Evolutionary conservation across 768 basidiomycete genomes (phyloP).

Genomic region (Podaxis sp.): DNA sequence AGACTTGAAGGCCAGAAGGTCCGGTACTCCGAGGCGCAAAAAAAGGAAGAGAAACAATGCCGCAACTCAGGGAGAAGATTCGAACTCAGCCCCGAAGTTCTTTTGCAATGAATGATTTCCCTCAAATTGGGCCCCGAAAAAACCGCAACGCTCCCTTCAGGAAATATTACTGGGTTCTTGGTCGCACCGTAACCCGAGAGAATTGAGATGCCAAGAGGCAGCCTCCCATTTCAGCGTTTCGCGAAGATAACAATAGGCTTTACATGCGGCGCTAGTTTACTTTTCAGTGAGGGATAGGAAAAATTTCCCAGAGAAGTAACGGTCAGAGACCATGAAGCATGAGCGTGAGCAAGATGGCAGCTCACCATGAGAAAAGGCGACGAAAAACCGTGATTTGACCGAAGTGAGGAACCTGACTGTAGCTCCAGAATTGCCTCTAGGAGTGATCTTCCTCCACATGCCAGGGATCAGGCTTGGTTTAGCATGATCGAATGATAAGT

Average conservation of each 20-base stretch:
- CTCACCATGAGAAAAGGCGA: slow-evolving; percentile 6
- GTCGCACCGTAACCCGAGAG: neutral
- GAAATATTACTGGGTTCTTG: neutral
- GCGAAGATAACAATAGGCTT: neutral
- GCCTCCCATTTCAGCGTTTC: neutral
- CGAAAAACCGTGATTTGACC: slow-evolving; percentile 1
- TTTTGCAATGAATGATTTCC: neutral
- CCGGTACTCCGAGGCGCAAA: neutral
- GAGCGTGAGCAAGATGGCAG: neutral
- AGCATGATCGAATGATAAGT: neutral
- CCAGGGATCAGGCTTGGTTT: neutral
- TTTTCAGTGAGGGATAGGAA: neutral
- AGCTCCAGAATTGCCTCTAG: neutral
- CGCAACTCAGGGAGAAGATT: neutral
- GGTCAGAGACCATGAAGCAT: neutral
- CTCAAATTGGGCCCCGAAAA: neutral
- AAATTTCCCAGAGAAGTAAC: neutral
- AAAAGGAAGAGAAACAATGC: neutral
- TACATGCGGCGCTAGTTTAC: neutral
- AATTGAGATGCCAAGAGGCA: neutral
- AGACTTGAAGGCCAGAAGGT: neutral
- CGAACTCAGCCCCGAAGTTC: neutral
- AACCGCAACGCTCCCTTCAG: neutral
- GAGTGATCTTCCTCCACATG: neutral
- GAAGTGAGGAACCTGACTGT: neutral